Percentiles rank a stretch among this genome's conserved stretches.
These are phyloP conservation scores for Amborella trichopoda DNA, from an alignment of 164 flowering plant species.

Conservation along the genomic window DNA sequence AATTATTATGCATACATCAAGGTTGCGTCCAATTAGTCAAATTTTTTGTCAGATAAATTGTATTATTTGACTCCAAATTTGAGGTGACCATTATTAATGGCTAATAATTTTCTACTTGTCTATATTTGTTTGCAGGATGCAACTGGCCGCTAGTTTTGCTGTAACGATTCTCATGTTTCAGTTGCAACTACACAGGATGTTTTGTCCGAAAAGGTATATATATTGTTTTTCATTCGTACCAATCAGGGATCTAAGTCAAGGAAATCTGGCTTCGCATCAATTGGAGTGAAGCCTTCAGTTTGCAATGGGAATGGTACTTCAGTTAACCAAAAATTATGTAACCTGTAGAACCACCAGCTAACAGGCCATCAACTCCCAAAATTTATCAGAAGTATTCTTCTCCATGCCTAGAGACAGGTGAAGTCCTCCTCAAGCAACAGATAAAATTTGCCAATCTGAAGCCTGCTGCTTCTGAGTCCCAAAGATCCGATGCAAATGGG, in stretches of 20 bases:
- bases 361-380: slow-evolving; percentile 16
- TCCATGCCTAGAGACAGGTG: slow-evolving; percentile 22
- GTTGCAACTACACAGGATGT: slow-evolving; percentile 67
- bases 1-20: slow-evolving; percentile 96
- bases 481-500: slow-evolving; percentile 22
- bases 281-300: slow-evolving; percentile 33
- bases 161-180: slow-evolving; percentile 79
- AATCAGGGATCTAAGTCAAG: slow-evolving; percentile 39
- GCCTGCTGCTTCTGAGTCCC: slow-evolving; percentile 13
- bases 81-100: too few relatives aligned
- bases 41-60: background rate
- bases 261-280: slow-evolving; percentile 21
- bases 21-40: slow-evolving; percentile 43
- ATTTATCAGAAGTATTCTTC: slow-evolving; percentile 14
- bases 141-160: slow-evolving; percentile 84
- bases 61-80: background rate
- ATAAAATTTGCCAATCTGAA: slow-evolving; percentile 27
- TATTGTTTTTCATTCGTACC: slow-evolving; percentile 78
- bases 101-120: too few relatives aligned
- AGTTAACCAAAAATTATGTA: slow-evolving; percentile 13
- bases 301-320: slow-evolving; percentile 32
- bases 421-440: slow-evolving; percentile 21
- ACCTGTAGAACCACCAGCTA: slow-evolving; percentile 13
- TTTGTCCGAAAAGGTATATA: slow-evolving; percentile 88
- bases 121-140: slow-evolving; percentile 44